Evolutionary conservation across 169 alveolate genomes (phyloP).

Genomic region (Cryptosporidium meleagridis): DNA sequence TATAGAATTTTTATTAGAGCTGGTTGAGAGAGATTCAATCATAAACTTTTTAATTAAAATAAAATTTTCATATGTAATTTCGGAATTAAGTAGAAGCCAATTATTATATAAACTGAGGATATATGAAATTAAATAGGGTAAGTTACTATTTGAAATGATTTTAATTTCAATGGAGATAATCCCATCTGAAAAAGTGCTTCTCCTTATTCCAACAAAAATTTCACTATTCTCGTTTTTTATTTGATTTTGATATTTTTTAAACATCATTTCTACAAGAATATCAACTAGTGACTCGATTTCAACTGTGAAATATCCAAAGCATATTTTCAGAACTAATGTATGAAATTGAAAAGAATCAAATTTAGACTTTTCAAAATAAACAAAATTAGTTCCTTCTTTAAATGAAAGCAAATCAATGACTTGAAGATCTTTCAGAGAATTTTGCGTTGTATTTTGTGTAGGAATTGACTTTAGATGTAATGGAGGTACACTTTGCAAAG

Average conservation of each 20-base stretch:
- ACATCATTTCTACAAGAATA: background rate
- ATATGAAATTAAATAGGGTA: background rate
- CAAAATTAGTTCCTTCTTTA: constrained; percentile 2
- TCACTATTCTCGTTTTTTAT: background rate
- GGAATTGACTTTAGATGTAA: background rate
- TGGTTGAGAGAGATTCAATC: background rate
- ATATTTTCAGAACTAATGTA: background rate
- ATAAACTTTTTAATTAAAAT: background rate
- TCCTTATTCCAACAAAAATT: background rate
- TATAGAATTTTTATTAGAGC: background rate
- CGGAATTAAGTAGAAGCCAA: background rate
- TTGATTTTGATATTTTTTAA: background rate
- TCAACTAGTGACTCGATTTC: constrained; percentile 28
- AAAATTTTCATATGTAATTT: background rate
- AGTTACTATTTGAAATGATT: background rate
- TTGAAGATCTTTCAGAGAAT: background rate
- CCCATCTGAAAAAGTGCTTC: constrained; percentile 23
- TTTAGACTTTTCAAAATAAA: constrained; percentile 19
- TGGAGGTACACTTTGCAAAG: background rate
- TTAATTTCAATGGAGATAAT: background rate
- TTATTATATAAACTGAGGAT: background rate
- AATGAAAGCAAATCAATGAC: constrained; percentile 42
- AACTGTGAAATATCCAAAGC: constrained; percentile 24
- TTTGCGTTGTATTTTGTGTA: background rate
- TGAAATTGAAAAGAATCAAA: background rate